Percentiles rank a stretch among this genome's conserved stretches.
phyloP scores from a whole-genome alignment of 2,329 filamentous ascomycete genomes.

The Gliomastix tumulicola region DNA sequence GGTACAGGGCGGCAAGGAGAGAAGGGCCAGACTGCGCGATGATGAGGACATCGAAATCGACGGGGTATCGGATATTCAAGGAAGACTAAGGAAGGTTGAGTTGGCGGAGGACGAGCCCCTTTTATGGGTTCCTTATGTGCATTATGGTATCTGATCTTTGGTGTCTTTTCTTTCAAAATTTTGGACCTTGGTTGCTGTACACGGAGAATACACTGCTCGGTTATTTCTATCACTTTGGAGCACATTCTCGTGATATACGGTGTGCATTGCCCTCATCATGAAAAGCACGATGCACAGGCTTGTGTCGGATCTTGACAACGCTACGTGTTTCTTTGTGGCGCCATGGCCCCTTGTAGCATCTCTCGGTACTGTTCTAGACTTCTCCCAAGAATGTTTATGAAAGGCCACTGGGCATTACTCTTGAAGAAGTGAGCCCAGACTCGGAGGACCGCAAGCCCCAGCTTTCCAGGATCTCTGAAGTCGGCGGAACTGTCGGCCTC shows the following conservation, averaged over 20 bases:
- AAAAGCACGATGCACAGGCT: no score
- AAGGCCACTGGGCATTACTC: slow-evolving; percentile 39
- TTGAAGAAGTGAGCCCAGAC: slow-evolving; percentile 40
- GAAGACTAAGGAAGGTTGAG: background rate
- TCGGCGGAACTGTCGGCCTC: slow-evolving; percentile 16
- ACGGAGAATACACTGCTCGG: no score
- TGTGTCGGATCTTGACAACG: no score
- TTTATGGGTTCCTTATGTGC: background rate
- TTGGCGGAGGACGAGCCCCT: background rate
- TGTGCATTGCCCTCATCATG: no score
- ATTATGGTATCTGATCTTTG: no score
- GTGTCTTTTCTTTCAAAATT: no score
- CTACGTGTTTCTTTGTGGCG: no score
- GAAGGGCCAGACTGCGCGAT: background rate
- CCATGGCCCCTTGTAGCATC: no score
- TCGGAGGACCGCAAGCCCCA: slow-evolving; percentile 30
- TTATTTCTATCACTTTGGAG: no score
- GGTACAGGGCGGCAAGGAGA: background rate
- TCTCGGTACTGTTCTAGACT: slow-evolving; percentile 29
- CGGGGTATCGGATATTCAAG: background rate
- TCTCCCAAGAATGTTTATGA: slow-evolving; percentile 35
- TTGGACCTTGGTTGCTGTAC: no score
- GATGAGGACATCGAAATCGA: background rate
- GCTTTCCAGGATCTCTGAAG: slow-evolving; percentile 15
- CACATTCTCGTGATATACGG: no score